These are phyloP conservation scores for Termitomyces sp. DNA, from an alignment of 768 basidiomycete species.

Conservation along the genomic window DNA sequence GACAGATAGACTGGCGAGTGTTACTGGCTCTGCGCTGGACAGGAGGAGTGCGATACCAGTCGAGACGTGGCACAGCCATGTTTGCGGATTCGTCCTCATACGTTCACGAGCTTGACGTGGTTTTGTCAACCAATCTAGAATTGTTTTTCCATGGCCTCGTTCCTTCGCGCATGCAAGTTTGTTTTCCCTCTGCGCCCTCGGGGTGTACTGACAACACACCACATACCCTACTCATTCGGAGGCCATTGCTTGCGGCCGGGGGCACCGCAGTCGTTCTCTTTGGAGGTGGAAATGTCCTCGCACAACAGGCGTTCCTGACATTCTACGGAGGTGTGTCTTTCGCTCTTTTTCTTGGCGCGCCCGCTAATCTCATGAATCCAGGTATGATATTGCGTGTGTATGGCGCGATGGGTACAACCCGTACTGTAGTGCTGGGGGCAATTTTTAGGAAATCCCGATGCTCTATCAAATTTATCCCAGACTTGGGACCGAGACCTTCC, in stretches of 20 bases:
- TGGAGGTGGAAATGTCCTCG: conserved; percentile 72
- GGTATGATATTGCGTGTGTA: conserved; percentile 72
- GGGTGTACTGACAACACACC: too few relatives aligned
- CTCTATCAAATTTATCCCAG: conserved; percentile 8
- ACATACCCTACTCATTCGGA: conserved; percentile 51
- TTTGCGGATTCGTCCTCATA: too few relatives aligned
- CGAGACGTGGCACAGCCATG: too few relatives aligned
- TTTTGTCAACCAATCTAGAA: too few relatives aligned
- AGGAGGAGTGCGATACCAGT: too few relatives aligned
- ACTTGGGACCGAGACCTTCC: conserved; percentile 6
- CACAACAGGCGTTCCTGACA: conserved; percentile 74
- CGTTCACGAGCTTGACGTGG: too few relatives aligned
- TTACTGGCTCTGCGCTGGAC: too few relatives aligned
- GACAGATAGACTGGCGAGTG: too few relatives aligned
- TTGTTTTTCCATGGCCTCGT: too few relatives aligned
- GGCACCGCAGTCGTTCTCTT: conserved; percentile 63
- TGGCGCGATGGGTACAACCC: conserved; percentile 82
- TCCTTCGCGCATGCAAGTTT: too few relatives aligned
- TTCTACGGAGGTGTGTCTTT: conserved; percentile 62
- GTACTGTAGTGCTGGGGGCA: too few relatives aligned
- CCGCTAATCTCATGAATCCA: conserved; percentile 10
- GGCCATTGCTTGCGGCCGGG: conserved; percentile 60
- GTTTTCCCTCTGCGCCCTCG: too few relatives aligned
- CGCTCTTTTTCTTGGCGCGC: background rate
- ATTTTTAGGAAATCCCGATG: conserved; percentile 9